Conservation (phyloP, 352 stramenopile genomes). For the Phytophthora europaea region DNA sequence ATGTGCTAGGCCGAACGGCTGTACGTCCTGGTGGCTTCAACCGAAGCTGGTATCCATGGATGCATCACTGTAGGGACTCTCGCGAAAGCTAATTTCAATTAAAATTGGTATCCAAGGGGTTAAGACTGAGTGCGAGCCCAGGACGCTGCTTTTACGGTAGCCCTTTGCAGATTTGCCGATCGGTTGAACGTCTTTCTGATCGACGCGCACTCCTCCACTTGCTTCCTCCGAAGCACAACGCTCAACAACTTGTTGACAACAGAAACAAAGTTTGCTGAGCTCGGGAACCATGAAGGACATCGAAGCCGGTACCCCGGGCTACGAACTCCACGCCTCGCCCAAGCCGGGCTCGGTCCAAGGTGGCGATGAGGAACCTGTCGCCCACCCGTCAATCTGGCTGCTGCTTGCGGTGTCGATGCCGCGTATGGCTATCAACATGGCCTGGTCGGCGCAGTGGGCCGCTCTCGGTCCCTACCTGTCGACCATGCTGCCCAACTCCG, state of each 20-base stretch:
- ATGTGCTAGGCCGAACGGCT: not conserved
- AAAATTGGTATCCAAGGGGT: not conserved
- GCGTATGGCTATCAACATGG: conserved; percentile 35
- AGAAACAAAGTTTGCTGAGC: not conserved
- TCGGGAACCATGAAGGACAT: conserved; percentile 18
- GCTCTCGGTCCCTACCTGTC: conserved; percentile 59
- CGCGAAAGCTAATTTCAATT: not conserved
- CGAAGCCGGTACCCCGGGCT: conserved; percentile 7
- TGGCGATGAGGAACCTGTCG: conserved; percentile 8
- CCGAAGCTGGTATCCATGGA: no score
- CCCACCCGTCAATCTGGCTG: conserved; percentile 28
- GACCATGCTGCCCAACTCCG: conserved; percentile 52
- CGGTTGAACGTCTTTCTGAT: conserved; percentile 21
- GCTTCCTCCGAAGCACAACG: conserved; percentile 27
- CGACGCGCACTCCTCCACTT: conserved; percentile 34
- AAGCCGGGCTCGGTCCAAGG: conserved; percentile 5
- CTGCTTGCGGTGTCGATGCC: conserved; percentile 32
- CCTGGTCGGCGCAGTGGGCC: conserved; percentile 52
- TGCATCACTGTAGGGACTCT: not conserved
- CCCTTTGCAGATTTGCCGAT: conserved; percentile 28
- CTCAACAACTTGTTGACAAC: conserved; percentile 6
- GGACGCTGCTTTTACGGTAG: not conserved
- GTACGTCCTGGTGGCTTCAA: not conserved
- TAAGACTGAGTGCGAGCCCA: not conserved
- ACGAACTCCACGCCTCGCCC: conserved; percentile 14